These are phyloP conservation scores for Metarhizium album DNA, from an alignment of 2,329 filamentous ascomycete genomes.

Conservation along the genomic window DNA sequence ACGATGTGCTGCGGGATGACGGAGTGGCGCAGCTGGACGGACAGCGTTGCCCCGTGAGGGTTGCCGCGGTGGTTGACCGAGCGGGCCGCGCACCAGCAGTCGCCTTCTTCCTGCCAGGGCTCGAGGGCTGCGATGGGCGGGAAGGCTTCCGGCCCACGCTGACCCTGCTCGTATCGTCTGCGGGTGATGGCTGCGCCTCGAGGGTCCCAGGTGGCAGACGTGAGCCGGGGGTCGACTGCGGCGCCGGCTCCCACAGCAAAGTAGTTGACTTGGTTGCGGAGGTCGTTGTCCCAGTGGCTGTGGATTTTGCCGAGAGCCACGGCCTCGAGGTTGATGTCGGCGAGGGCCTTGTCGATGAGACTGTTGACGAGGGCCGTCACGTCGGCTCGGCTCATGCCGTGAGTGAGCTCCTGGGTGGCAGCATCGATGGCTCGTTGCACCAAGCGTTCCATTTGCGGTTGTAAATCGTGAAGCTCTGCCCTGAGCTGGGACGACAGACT, in stretches of 20 bases:
- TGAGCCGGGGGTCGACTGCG: constrained; percentile 45
- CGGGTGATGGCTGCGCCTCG: constrained; percentile 10
- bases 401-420: constrained; percentile 14
- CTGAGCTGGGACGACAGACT: constrained; percentile 28
- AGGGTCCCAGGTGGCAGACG: constrained; percentile 46
- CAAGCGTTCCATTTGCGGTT: constrained; percentile 22
- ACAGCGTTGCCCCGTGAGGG: constrained; percentile 51
- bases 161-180: constrained; percentile 10
- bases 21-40: constrained; percentile 45
- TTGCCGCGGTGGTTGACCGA: constrained; percentile 27
- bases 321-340: constrained; percentile 34
- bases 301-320: constrained; percentile 36
- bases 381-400: constrained; percentile 29
- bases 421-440: constrained; percentile 20
- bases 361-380: constrained; percentile 29
- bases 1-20: constrained; percentile 60
- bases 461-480: constrained; percentile 28
- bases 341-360: constrained; percentile 31
- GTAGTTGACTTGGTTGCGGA: constrained; percentile 58
- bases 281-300: constrained; percentile 29
- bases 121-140: constrained; percentile 46
- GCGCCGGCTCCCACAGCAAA: constrained; percentile 59
- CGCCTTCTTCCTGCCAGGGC: constrained; percentile 66
- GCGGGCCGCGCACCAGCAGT: constrained; percentile 72
- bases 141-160: constrained; percentile 8